These are phyloP conservation scores for Ophiostoma himal-ulmi DNA, from an alignment of 2,329 filamentous ascomycete species.

Conservation along the genomic window DNA sequence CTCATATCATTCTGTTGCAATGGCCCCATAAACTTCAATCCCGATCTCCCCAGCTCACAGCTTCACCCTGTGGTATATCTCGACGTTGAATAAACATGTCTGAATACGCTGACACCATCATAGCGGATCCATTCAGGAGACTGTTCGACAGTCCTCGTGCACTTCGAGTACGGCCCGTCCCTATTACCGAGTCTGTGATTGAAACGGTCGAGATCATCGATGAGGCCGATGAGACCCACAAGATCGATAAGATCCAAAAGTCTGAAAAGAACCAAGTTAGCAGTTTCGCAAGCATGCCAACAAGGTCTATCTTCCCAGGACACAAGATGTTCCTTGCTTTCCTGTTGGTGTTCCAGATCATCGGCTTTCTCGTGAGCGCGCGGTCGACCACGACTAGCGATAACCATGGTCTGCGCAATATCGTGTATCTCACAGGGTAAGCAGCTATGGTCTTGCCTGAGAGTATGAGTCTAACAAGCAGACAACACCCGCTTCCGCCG, in stretches of 20 bases:
- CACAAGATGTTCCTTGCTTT: slow-evolving; percentile 15
- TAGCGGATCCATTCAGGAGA: slow-evolving; percentile 1
- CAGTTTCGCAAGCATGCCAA: not conserved
- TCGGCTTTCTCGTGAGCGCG: slow-evolving; percentile 9
- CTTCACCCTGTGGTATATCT: not conserved
- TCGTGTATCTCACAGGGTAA: slow-evolving; percentile 50
- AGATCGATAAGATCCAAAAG: not conserved
- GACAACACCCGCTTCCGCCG: slow-evolving; percentile 45
- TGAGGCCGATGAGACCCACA: not conserved
- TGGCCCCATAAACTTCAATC: not conserved
- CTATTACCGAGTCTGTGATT: not conserved
- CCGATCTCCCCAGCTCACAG: not conserved
- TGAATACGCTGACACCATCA: slow-evolving; percentile 9
- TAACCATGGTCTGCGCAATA: slow-evolving; percentile 28
- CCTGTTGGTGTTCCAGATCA: slow-evolving; percentile 9
- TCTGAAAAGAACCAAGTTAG: not conserved
- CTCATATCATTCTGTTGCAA: not conserved
- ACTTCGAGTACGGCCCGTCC: too few relatives aligned
- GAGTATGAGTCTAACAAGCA: slow-evolving; percentile 27
- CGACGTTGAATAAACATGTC: not conserved
- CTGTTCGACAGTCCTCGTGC: not conserved
- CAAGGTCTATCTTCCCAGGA: not conserved
- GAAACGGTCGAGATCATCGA: not conserved
- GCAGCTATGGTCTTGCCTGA: not conserved
- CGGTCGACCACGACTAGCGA: not conserved